A percentile compares a stretch with the other conserved stretches of the same genome.
Conservation (phyloP, 164 flowering plant species). For the Aristolochia californica region DNA sequence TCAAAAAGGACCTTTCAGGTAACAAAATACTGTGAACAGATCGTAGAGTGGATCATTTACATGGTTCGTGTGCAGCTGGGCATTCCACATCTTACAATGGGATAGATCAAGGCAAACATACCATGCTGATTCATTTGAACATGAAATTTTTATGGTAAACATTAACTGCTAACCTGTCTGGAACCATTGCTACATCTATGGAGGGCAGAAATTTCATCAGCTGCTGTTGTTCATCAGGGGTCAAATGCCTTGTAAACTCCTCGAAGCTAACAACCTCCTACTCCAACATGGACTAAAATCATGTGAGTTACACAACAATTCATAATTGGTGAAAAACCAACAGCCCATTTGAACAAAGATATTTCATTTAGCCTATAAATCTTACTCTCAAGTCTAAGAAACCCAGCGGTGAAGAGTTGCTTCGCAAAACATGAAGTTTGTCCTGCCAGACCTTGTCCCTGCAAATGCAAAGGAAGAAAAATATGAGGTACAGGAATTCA, state of each 20-base stretch:
- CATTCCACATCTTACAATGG: too few relatives aligned
- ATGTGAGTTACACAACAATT: slow-evolving; percentile 10
- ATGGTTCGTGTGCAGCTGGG: too few relatives aligned
- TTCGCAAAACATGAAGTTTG: slow-evolving; percentile 32
- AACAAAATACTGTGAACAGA: too few relatives aligned
- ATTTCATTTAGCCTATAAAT: too few relatives aligned
- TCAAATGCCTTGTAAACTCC: slow-evolving; percentile 45
- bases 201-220: slow-evolving; percentile 66
- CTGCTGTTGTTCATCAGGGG: slow-evolving; percentile 51
- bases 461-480: slow-evolving; percentile 14
- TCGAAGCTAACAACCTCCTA: slow-evolving; percentile 71
- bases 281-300: slow-evolving; percentile 18
- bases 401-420: slow-evolving; percentile 46
- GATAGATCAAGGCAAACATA: too few relatives aligned
- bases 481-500: background rate
- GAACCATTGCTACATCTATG: slow-evolving; percentile 36
- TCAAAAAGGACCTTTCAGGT: too few relatives aligned
- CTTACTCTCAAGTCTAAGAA: slow-evolving; percentile 66
- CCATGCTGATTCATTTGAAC: background rate
- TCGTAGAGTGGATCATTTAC: too few relatives aligned
- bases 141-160: background rate
- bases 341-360: background rate
- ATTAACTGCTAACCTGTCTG: slow-evolving; percentile 42
- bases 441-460: slow-evolving; percentile 53
- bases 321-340: background rate